Base-by-base conservation (phyloP, 371 early-diverging fungal genomes). In the Apophysomyces variabilis region DNA sequence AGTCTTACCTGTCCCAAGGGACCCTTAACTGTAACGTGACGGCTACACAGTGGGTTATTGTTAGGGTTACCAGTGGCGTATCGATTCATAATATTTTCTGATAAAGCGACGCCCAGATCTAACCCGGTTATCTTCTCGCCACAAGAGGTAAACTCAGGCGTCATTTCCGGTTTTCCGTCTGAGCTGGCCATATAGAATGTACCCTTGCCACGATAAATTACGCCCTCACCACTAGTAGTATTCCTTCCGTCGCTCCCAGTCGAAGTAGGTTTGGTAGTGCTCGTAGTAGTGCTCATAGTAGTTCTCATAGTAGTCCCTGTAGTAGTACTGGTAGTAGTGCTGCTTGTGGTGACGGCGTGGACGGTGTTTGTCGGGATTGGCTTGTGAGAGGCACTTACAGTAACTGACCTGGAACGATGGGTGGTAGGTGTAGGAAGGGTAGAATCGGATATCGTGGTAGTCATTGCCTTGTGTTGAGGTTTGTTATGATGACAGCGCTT, bases 51-150 rank as follows among this genome's bases (percentile, higher is more conserved):
- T 5, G 16, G 54, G 21, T 73, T 73, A 12, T 62, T 44, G 54
- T 72, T 72, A 14, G 72, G 65, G 38, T 71, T 71, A 1, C 18
- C 65, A 41, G 61, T 65, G 56, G 67, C 67, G 26, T 26, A 26
- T 56, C 69, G 68, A 68, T 45, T 72, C 64, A 38, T n/a, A 18
- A 26, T 43, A 14, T 50, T 66, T 72, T 26, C 3, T 3, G 32
- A 26, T 61, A 72, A 32, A 8, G 73, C 73, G 36, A 61, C 68
- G 12, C 66, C 58, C 14, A 63, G 44, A 26, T 72, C 61, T 6
- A 47, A 60, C 7, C 66, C 66, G n/a, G 38, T 61, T 46, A 68
- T 63, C 18, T 38, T 44, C 12, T 32, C 9, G 16, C 73, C 73
- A 38, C 73, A 72, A 5, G 66, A 66, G 26, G 66, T 66, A 45